Conservation (phyloP, 2,329 filamentous ascomycete genomes). For the Phialophora verrucosa region DNA sequence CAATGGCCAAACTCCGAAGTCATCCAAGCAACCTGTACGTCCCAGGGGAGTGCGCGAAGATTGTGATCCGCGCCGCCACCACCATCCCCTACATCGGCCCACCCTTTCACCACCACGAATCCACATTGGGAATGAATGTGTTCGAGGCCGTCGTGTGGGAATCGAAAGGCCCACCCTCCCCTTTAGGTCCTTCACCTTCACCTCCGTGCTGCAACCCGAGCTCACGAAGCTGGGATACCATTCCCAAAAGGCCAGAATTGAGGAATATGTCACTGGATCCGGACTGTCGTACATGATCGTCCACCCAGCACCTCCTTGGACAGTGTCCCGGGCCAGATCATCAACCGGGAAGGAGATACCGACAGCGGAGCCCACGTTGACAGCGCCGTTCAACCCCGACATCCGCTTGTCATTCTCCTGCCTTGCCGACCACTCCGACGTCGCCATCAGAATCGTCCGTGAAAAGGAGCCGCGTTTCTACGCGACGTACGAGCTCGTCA, state of each 20-base stretch:
- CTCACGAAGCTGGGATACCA: slow-evolving; percentile 9
- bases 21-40: slow-evolving; percentile 42
- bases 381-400: slow-evolving; percentile 8
- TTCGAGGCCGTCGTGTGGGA: slow-evolving; percentile 44
- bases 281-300: slow-evolving; percentile 20
- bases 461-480: slow-evolving; percentile 18
- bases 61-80: slow-evolving; percentile 44
- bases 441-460: slow-evolving; percentile 16
- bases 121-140: slow-evolving; percentile 45
- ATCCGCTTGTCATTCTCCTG: slow-evolving; percentile 15
- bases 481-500: slow-evolving; percentile 20
- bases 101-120: slow-evolving; percentile 45
- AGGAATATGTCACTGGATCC: slow-evolving; percentile 16
- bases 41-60: slow-evolving; percentile 36
- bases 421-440: slow-evolving; percentile 23
- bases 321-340: slow-evolving; percentile 15
- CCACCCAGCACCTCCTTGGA: slow-evolving; percentile 24
- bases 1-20: slow-evolving; percentile 46
- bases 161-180: slow-evolving; percentile 36
- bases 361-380: neutral
- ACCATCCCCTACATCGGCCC: slow-evolving; percentile 46
- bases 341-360: slow-evolving; percentile 7
- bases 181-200: slow-evolving; percentile 46
- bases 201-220: slow-evolving; percentile 52
- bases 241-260: slow-evolving; percentile 6